Conservation (phyloP, 805 yeast species). For the Isabelozyma pseudorhagii region DNA sequence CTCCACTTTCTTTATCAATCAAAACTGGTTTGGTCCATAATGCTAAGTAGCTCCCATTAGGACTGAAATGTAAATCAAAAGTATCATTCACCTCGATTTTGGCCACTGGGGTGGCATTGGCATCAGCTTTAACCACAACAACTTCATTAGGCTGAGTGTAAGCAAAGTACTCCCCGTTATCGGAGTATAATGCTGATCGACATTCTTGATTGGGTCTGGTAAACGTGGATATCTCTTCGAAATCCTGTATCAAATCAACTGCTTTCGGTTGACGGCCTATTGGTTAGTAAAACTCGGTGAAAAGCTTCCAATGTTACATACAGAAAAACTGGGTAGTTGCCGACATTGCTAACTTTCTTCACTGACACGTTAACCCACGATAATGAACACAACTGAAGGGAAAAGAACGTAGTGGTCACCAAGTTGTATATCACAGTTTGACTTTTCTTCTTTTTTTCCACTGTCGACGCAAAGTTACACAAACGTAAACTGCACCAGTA, state of each 20-base stretch:
- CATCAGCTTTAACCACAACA: conserved; percentile 52
- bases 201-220: conserved; percentile 46
- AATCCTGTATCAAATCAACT: conserved; percentile 48
- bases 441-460: neutral
- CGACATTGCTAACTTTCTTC: conserved; percentile 21
- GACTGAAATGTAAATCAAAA: conserved; percentile 84
- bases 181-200: conserved; percentile 63
- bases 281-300: conserved; percentile 10
- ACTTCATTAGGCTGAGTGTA: conserved; percentile 67
- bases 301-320: neutral
- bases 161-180: conserved; percentile 67
- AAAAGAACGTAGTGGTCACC: neutral
- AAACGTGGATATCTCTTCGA: conserved; percentile 30
- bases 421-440: neutral
- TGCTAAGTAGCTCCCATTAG: conserved; percentile 74
- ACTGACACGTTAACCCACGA: neutral
- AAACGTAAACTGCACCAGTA: neutral
- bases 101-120: conserved; percentile 25
- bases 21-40: conserved; percentile 89
- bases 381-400: neutral
- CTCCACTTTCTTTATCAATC: conserved; percentile 61
- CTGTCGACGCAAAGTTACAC: neutral
- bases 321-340: conserved; percentile 9
- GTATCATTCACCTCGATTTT: conserved; percentile 61
- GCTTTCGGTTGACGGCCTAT: conserved; percentile 58